Conservation (phyloP, 164 flowering plant species). For the Berberis vulgaris region DNA sequence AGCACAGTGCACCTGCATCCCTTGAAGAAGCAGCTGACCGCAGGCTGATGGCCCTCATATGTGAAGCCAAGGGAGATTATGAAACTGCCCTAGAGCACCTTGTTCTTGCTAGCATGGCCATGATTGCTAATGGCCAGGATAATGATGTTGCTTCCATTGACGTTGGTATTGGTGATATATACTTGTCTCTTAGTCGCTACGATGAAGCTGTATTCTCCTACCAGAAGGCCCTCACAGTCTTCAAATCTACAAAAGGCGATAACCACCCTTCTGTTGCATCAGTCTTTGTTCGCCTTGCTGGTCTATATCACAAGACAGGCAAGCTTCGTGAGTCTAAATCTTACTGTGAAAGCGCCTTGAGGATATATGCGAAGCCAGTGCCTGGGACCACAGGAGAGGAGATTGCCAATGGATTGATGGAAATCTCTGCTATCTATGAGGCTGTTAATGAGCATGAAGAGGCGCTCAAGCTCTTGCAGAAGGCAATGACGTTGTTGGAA, state of each 20-base stretch:
- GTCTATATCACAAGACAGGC: conserved; percentile 84
- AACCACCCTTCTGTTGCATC: conserved; percentile 89
- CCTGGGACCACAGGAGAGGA: conserved; percentile 94
- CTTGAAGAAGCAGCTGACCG: conserved; percentile 97
- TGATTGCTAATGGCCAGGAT: conserved; percentile 88
- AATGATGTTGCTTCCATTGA: conserved; percentile 91
- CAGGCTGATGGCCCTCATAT: conserved; percentile 90
- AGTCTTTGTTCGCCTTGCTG: conserved; percentile 87
- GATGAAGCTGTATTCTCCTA: conserved; percentile 97
- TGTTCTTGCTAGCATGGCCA: conserved; percentile 96
- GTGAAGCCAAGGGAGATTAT: conserved; percentile 88
- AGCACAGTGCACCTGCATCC: conserved; percentile 85
- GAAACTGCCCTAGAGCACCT: conserved; percentile 96
- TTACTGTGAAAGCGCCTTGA: conserved; percentile 84
- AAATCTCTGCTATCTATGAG: conserved; percentile 84
- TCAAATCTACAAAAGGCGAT: conserved; percentile 85
- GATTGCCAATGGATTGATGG: conserved; percentile 78
- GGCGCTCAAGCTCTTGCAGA: conserved; percentile 78
- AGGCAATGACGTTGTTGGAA: conserved; percentile 80
- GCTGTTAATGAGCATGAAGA: conserved; percentile 92
- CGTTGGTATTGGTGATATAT: conserved; percentile 88
- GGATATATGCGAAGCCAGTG: conserved; percentile 86
- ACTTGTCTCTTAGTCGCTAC: conserved; percentile 71
- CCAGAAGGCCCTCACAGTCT: conserved; percentile 96
- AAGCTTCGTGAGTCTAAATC: conserved; percentile 88